These are phyloP conservation scores for Candida germanica DNA, from an alignment of 805 yeast species.

Conservation along the genomic window DNA sequence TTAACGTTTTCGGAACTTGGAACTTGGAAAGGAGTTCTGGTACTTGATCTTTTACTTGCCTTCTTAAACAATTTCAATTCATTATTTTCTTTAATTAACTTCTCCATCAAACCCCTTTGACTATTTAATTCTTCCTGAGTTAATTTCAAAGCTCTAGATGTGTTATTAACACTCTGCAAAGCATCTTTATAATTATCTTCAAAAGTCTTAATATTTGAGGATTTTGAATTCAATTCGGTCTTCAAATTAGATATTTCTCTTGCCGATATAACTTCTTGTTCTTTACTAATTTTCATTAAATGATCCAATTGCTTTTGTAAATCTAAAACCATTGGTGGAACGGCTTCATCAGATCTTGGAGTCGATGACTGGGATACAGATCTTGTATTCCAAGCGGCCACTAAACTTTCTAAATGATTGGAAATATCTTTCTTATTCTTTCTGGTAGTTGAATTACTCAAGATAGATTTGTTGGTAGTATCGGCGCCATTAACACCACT, in stretches of 20 bases:
- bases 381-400: constrained; percentile 26
- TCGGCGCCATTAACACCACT: constrained; percentile 13
- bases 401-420: constrained; percentile 33
- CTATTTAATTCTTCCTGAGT: constrained; percentile 70
- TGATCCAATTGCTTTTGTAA: constrained; percentile 59
- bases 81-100: constrained; percentile 62
- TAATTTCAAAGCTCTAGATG: constrained; percentile 68
- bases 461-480: constrained; percentile 20
- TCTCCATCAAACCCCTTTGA: constrained; percentile 53
- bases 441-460: constrained; percentile 20
- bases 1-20: constrained; percentile 20
- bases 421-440: constrained; percentile 30
- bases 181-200: constrained; percentile 74
- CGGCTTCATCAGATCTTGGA: constrained; percentile 6
- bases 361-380: constrained; percentile 13
- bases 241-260: constrained; percentile 30
- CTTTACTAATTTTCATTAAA: constrained; percentile 46
- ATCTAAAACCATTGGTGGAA: constrained; percentile 28
- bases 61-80: constrained; percentile 56
- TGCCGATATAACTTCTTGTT: constrained; percentile 34
- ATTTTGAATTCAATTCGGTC: constrained; percentile 29
- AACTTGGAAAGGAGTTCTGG: constrained; percentile 25
- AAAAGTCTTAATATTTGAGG: constrained; percentile 30
- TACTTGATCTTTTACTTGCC: constrained; percentile 35
- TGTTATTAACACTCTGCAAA: constrained; percentile 65